These are phyloP conservation scores for Monilinia fructicola DNA, from an alignment of 2,329 filamentous ascomycete genomes.

Conservation along the genomic window DNA sequence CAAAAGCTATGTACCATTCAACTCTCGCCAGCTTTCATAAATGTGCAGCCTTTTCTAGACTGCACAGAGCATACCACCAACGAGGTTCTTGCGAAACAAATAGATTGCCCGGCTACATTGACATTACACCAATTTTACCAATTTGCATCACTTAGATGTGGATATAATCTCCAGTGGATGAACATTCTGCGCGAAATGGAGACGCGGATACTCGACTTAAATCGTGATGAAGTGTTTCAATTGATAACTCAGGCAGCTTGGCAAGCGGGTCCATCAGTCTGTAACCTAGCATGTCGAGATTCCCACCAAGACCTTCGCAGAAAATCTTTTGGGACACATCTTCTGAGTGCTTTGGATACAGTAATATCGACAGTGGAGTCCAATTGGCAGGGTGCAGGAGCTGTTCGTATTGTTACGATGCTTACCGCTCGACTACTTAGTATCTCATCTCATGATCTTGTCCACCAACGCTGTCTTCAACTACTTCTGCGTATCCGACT, in stretches of 20 bases:
- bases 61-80: constrained; percentile 46
- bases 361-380: constrained; percentile 43
- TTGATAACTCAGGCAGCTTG: constrained; percentile 51
- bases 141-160: constrained; percentile 51
- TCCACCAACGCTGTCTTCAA: constrained; percentile 37
- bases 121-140: constrained; percentile 55
- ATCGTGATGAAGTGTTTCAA: constrained; percentile 48
- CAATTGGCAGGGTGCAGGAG: constrained; percentile 53
- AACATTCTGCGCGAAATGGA: constrained; percentile 55
- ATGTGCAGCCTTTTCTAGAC: constrained; percentile 32
- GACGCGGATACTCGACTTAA: constrained; percentile 51
- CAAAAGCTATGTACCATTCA: constrained; percentile 44
- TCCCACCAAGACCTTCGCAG: constrained; percentile 44
- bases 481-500: constrained; percentile 41
- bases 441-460: constrained; percentile 35
- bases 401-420: constrained; percentile 44
- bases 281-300: constrained; percentile 33
- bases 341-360: constrained; percentile 42
- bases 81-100: constrained; percentile 51
- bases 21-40: constrained; percentile 36
- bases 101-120: constrained; percentile 49
- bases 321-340: constrained; percentile 38
- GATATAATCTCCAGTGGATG: constrained; percentile 52
- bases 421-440: constrained; percentile 48
- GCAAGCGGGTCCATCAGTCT: constrained; percentile 46